Percentiles rank a stretch among this genome's conserved stretches.
These are phyloP conservation scores for Aspergillus mulundensis DNA, from an alignment of 495 filamentous ascomycete species.

Conservation along the genomic window DNA sequence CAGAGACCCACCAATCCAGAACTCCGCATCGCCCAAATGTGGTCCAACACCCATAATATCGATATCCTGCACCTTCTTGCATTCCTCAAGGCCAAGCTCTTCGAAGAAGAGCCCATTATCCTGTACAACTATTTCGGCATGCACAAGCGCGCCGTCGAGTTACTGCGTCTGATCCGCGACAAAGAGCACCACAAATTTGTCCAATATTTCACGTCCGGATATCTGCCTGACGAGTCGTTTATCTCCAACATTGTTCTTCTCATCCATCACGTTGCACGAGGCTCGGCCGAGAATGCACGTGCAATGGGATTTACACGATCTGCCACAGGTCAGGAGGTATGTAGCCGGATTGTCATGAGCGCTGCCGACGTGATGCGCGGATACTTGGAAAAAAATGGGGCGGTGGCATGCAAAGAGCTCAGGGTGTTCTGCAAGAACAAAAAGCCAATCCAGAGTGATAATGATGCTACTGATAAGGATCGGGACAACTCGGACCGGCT, in stretches of 20 bases:
- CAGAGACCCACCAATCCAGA: constrained; percentile 14
- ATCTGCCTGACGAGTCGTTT: constrained; percentile 27
- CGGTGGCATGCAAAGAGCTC: constrained; percentile 31
- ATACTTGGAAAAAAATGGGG: constrained; percentile 29
- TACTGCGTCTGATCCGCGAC: constrained; percentile 24
- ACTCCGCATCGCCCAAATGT: constrained; percentile 19
- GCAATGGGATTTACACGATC: constrained; percentile 17
- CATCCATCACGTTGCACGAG: constrained; percentile 20
- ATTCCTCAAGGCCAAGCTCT: constrained; percentile 24
- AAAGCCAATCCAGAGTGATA: constrained; percentile 24
- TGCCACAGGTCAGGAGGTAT: not conserved
- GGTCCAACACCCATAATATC: constrained; percentile 24
- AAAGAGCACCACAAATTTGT: constrained; percentile 29
- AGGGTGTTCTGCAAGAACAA: constrained; percentile 32
- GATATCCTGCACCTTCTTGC: constrained; percentile 25
- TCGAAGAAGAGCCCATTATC: constrained; percentile 27
- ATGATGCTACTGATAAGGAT: constrained; percentile 18
- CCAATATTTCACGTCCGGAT: constrained; percentile 26
- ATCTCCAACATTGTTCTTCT: constrained; percentile 26
- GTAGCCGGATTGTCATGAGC: constrained; percentile 27
- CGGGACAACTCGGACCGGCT: constrained; percentile 10
- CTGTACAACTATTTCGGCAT: constrained; percentile 31
- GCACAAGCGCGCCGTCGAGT: constrained; percentile 27
- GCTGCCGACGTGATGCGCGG: constrained; percentile 26
- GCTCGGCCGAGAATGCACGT: constrained; percentile 20